phyloP scores from a whole-genome alignment of 192 early-diverging fungal genomes.

The Backusella morwellensis region DNA sequence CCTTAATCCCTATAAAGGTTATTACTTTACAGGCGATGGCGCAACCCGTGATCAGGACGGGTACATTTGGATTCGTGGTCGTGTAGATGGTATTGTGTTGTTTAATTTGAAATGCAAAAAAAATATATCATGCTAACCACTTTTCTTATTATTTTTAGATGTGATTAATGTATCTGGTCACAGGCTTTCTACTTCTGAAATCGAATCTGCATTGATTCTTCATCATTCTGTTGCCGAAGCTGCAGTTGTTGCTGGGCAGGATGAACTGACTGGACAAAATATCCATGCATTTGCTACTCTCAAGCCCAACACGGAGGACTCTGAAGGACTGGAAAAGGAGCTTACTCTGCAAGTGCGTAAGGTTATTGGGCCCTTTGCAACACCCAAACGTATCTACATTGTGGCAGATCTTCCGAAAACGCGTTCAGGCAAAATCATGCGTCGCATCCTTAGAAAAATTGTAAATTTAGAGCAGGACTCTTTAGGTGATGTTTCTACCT shows the following conservation, averaged over 20 bases:
- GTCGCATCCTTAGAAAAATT: conserved; percentile 90
- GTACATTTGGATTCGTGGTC: conserved; percentile 94
- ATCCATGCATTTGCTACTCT: conserved; percentile 83
- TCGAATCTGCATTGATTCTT: conserved; percentile 85
- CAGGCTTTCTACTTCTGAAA: conserved; percentile 88
- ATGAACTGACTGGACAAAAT: conserved; percentile 87
- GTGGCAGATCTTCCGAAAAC: conserved; percentile 91
- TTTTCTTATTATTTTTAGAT: conserved; percentile 29
- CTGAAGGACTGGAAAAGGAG: conserved; percentile 50
- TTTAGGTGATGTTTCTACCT: conserved; percentile 84
- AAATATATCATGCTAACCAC: neutral
- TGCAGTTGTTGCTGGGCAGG: conserved; percentile 83
- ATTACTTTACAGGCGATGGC: conserved; percentile 97
- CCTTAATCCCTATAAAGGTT: conserved; percentile 81
- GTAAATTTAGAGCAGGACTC: conserved; percentile 79
- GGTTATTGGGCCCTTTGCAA: conserved; percentile 91
- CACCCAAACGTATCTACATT: conserved; percentile 84
- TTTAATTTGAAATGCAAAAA: neutral
- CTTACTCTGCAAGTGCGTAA: conserved; percentile 75
- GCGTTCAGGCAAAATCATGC: conserved; percentile 93
- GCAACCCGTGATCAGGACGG: conserved; percentile 88
- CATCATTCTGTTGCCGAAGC: conserved; percentile 87
- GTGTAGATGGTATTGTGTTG: conserved; percentile 50
- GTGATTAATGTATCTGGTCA: conserved; percentile 96
- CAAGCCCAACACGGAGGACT: conserved; percentile 57